Conservation (phyloP, 78 protist genomes). For the slime mould (Dictyostelium discoideum) region DNA sequence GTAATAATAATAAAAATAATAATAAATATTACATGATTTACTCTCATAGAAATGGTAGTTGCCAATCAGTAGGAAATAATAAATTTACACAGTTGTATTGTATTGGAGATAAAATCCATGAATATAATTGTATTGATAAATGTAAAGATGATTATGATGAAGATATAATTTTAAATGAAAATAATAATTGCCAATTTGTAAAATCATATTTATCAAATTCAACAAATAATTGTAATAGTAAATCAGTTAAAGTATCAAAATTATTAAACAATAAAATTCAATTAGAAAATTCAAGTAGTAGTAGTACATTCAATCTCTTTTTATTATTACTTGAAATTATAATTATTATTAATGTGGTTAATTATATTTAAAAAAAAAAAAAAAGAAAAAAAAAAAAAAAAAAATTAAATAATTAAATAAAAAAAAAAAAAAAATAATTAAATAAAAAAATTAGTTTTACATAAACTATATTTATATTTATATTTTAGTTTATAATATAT, state of each 20-base stretch:
- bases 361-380: not conserved
- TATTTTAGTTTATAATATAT: too few relatives aligned
- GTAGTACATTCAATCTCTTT: not conserved
- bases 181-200: not conserved
- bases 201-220: not conserved
- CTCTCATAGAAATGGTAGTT: not conserved
- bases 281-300: not conserved
- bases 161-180: not conserved
- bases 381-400: too few relatives aligned
- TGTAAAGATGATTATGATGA: not conserved
- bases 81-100: not conserved
- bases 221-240: not conserved
- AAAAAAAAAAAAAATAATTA: too few relatives aligned
- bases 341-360: not conserved
- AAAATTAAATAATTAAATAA: too few relatives aligned
- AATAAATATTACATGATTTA: not conserved
- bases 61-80: not conserved
- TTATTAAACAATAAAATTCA: not conserved
- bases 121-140: not conserved
- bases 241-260: not conserved
- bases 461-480: too few relatives aligned
- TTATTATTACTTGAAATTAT: not conserved
- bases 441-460: too few relatives aligned
- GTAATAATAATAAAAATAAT: not conserved
- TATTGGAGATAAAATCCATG: constrained; percentile 9